phyloP scores from a whole-genome alignment of 2,329 filamentous ascomycete genomes.

The Hypoxylon sp. region DNA sequence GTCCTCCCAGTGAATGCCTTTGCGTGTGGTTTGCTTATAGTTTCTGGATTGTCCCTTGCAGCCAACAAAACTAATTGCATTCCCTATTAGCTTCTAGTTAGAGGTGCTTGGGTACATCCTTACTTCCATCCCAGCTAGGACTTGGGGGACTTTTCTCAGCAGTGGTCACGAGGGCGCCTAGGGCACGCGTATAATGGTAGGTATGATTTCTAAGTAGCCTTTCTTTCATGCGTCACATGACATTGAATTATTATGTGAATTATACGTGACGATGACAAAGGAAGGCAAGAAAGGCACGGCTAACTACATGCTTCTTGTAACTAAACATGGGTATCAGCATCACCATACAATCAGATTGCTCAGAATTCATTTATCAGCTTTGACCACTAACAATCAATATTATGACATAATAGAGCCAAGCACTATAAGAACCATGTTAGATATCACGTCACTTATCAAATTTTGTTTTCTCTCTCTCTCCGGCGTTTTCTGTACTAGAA shows the following conservation, averaged over 20 bases:
- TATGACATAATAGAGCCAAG: not conserved
- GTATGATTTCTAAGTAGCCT: slow-evolving; percentile 3
- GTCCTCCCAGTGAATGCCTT: not conserved
- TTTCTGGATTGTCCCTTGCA: not conserved
- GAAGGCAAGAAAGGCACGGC: not conserved
- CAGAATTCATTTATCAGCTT: not conserved
- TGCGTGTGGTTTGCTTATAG: not conserved
- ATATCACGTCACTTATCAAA: not conserved
- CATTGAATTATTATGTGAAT: not conserved
- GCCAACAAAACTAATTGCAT: not conserved
- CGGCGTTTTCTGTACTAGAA: too few relatives aligned
- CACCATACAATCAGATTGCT: slow-evolving; percentile 7
- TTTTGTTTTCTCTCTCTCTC: not conserved
- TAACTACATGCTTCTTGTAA: not conserved
- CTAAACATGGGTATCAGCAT: not conserved
- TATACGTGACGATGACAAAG: slow-evolving; percentile 5
- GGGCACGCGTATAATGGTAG: not conserved
- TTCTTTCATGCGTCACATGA: not conserved
- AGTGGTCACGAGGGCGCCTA: not conserved
- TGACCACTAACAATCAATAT: not conserved
- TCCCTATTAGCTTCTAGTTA: not conserved
- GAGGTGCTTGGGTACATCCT: not conserved
- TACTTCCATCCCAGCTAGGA: not conserved
- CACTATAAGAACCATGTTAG: not conserved
- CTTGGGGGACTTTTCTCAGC: not conserved